phyloP scores from a whole-genome alignment of 345 rosid genomes.

The Pelargonium nanum region DNA sequence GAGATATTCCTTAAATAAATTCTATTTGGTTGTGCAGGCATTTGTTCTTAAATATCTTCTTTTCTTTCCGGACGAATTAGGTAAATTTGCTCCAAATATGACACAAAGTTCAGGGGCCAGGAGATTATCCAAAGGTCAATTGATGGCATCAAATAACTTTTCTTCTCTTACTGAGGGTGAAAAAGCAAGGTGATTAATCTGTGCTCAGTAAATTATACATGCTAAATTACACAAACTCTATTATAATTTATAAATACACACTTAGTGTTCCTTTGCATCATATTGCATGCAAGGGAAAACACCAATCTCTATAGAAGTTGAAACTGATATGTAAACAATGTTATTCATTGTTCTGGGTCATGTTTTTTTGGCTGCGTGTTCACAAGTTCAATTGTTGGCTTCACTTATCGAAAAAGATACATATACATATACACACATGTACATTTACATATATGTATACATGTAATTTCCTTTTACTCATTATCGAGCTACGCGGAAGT shows the following conservation, averaged over 20 bases:
- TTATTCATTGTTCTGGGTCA: no score
- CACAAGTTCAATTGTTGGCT: no score
- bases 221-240: neutral
- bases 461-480: no score
- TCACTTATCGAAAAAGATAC: no score
- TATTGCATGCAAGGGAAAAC: neutral
- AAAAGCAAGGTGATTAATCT: conserved; percentile 56
- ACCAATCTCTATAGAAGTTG: neutral
- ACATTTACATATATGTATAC: no score
- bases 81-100: conserved; percentile 25
- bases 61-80: conserved; percentile 65
- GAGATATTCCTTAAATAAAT: conserved; percentile 9
- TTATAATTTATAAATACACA: neutral
- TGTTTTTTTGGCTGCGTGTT: no score
- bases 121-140: conserved; percentile 25
- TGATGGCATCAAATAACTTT: conserved; percentile 43
- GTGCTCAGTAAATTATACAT: conserved; percentile 11
- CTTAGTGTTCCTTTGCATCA: neutral
- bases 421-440: no score
- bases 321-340: neutral
- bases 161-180: conserved; percentile 50
- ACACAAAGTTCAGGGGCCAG: conserved; percentile 32
- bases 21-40: conserved; percentile 54
- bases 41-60: conserved; percentile 88
- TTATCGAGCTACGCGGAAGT: no score